Percentiles rank a stretch among this genome's conserved stretches.
Conservation (phyloP, 1,284 basidiomycete genomes). For the Phlebopus sp. region DNA sequence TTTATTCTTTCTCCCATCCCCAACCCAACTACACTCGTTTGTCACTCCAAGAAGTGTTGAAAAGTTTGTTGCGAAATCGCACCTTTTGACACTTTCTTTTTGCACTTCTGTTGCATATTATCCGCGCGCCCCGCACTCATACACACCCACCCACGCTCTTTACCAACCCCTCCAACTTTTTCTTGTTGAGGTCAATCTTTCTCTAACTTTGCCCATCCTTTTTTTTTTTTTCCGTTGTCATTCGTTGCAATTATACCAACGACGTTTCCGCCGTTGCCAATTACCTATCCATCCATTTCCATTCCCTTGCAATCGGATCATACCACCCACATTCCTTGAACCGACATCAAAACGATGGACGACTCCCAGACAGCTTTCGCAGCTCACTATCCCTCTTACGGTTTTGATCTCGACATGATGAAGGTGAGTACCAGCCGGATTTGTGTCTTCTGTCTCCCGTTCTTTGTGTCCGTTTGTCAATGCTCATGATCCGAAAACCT, state of each 20-base stretch:
- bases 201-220: constrained; percentile 40
- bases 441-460: neutral
- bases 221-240: constrained; percentile 37
- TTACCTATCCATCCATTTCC: constrained; percentile 34
- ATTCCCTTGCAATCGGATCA: constrained; percentile 14
- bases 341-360: constrained; percentile 53
- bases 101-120: constrained; percentile 24
- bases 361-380: constrained; percentile 69
- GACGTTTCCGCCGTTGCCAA: constrained; percentile 40
- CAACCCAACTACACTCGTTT: constrained; percentile 31
- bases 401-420: constrained; percentile 84
- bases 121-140: constrained; percentile 18
- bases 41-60: constrained; percentile 22
- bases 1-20: constrained; percentile 22
- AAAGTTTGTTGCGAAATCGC: constrained; percentile 27
- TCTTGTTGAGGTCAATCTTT: constrained; percentile 28
- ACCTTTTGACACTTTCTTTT: constrained; percentile 27
- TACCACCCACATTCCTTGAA: constrained; percentile 27
- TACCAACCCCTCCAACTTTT: constrained; percentile 28
- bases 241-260: constrained; percentile 34
- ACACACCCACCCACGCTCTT: constrained; percentile 27
- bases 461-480: neutral
- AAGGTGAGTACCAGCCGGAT: constrained; percentile 49
- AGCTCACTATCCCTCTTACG: constrained; percentile 62
- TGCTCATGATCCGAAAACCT: constrained; percentile 4